Evolutionary conservation across 768 basidiomycete species (phyloP).

Genomic region (Mycena floridula): DNA sequence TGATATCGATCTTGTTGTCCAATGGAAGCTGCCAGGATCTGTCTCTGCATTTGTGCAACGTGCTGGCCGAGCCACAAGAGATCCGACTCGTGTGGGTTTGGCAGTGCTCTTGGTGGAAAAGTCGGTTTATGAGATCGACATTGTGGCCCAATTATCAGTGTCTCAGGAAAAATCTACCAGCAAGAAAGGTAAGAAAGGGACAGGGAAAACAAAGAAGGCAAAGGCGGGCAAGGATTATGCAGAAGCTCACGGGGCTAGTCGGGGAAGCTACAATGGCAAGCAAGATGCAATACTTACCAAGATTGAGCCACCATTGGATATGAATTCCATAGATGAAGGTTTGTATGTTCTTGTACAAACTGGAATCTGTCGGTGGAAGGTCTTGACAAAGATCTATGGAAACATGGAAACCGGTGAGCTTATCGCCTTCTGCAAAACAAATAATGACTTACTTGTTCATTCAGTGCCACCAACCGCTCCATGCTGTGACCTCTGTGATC

Average conservation of each 20-base stretch:
- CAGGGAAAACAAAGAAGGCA: not conserved
- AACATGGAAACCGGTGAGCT: not conserved
- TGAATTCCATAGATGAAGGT: not conserved
- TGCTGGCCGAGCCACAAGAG: conserved; percentile 12
- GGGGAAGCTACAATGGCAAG: not conserved
- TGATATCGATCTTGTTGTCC: conserved; percentile 10
- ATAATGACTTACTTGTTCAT: not conserved
- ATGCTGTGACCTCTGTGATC: not conserved
- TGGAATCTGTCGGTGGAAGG: not conserved
- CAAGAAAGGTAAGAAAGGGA: not conserved
- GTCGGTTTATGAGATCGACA: not conserved
- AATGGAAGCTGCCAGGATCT: conserved; percentile 14
- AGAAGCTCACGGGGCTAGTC: not conserved
- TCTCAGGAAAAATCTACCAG: not conserved
- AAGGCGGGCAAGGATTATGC: not conserved
- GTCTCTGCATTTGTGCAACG: conserved; percentile 16
- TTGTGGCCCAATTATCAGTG: not conserved
- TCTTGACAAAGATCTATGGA: not conserved
- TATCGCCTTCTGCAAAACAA: not conserved
- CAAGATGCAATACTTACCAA: not conserved
- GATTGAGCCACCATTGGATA: not conserved
- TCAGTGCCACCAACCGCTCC: not conserved
- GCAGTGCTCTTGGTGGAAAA: not conserved
- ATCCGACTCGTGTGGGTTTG: not conserved
- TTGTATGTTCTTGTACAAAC: not conserved